phyloP scores from a whole-genome alignment of 345 rosid genomes.

The Gossypium longicalyx region DNA sequence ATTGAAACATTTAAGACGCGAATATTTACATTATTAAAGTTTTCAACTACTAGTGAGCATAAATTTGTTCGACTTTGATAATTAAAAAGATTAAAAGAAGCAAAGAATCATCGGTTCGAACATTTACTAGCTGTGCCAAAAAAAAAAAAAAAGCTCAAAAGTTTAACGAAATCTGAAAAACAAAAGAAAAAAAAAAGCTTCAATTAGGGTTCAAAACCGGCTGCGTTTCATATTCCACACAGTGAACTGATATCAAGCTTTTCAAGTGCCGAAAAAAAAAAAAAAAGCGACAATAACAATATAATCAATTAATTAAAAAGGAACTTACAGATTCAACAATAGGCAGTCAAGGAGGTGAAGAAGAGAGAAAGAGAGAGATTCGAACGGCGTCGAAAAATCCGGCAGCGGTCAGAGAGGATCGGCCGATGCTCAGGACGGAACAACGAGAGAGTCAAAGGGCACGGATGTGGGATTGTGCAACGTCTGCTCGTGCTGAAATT shows the following conservation, averaged over 20 bases:
- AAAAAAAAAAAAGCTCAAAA: not conserved
- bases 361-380: constrained; percentile 16
- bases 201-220: not conserved
- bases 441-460: constrained; percentile 3
- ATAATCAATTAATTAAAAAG: not conserved
- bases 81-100: not conserved
- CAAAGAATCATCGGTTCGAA: not conserved
- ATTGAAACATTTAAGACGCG: not conserved
- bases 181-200: not conserved
- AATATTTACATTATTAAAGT: not conserved
- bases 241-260: not conserved
- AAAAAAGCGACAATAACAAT: not conserved
- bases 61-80: not conserved
- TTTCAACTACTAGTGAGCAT: not conserved
- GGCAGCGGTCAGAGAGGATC: not conserved
- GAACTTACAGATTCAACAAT: constrained; percentile 6
- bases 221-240: not conserved
- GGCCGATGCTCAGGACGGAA: constrained; percentile 20
- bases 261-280: not conserved
- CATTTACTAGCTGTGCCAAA: not conserved
- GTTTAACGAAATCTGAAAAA: not conserved
- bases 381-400: not conserved
- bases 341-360: not conserved
- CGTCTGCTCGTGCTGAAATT: constrained; percentile 23
- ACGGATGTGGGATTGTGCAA: constrained; percentile 54